Conservation (phyloP, 1,284 basidiomycete genomes). For the Leccinum huronense region DNA sequence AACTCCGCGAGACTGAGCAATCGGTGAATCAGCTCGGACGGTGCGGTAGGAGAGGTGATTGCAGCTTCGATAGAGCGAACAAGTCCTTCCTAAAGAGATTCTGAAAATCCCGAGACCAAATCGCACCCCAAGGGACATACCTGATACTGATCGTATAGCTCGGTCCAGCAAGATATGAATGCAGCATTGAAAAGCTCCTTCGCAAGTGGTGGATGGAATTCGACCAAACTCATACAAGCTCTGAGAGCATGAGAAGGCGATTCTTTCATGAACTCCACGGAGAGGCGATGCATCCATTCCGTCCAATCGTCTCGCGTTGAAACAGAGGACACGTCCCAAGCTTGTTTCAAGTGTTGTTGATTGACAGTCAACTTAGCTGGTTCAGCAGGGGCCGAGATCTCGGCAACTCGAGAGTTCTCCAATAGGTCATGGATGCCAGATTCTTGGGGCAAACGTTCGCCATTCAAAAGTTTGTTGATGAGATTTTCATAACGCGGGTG, state of each 20-base stretch:
- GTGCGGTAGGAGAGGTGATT: conserved; percentile 77
- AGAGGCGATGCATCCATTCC: conserved; percentile 93
- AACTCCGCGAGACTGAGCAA: conserved; percentile 97
- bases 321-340: conserved; percentile 90
- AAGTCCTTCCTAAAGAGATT: conserved; percentile 74
- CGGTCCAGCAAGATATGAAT: conserved; percentile 97
- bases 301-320: conserved; percentile 89
- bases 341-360: conserved; percentile 95
- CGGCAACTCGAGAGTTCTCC: conserved; percentile 64
- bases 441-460: conserved; percentile 87
- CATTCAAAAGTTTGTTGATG: conserved; percentile 86
- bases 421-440: conserved; percentile 57
- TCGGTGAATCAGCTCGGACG: conserved; percentile 91
- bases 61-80: conserved; percentile 90
- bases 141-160: conserved; percentile 95
- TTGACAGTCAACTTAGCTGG: conserved; percentile 92
- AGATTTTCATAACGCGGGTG: conserved; percentile 88
- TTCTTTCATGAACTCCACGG: conserved; percentile 97
- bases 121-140: conserved; percentile 42
- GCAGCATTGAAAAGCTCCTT: conserved; percentile 98
- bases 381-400: conserved; percentile 77
- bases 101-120: conserved; percentile 5
- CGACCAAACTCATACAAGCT: conserved; percentile 92
- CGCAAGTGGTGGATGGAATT: conserved; percentile 88
- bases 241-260: conserved; percentile 96